These are phyloP conservation scores for Biscogniauxia sp. DNA, from an alignment of 2,329 filamentous ascomycete species.

Conservation along the genomic window DNA sequence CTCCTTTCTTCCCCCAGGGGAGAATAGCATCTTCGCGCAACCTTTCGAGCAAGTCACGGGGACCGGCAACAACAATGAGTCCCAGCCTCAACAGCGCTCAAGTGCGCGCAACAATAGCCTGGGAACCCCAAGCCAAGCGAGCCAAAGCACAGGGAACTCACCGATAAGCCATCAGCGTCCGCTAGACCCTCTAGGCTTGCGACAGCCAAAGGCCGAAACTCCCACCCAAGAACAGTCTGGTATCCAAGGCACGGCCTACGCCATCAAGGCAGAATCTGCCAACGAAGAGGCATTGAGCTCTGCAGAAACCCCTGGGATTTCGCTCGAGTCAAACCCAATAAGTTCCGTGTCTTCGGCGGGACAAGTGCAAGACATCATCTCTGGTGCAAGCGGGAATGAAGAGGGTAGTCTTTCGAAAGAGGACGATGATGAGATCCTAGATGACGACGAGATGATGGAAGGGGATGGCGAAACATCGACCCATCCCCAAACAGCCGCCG, in stretches of 20 bases:
- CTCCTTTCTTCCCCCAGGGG: slow-evolving; percentile 46
- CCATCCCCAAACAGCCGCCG: slow-evolving; percentile 38
- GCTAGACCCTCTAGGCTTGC: slow-evolving; percentile 41
- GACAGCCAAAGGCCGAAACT: slow-evolving; percentile 40
- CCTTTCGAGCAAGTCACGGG: slow-evolving; percentile 41
- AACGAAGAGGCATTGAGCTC: slow-evolving; percentile 41
- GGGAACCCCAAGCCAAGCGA: slow-evolving; percentile 62
- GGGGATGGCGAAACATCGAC: slow-evolving; percentile 40
- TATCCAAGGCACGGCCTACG: slow-evolving; percentile 32
- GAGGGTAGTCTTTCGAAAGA: slow-evolving; percentile 43
- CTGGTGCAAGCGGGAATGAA: slow-evolving; percentile 37
- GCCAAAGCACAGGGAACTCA: slow-evolving; percentile 28
- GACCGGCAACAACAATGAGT: slow-evolving; percentile 35
- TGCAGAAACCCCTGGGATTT: slow-evolving; percentile 38
- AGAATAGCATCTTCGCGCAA: slow-evolving; percentile 44
- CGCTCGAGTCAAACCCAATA: slow-evolving; percentile 40
- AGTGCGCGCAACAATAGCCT: slow-evolving; percentile 45
- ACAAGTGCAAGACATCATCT: slow-evolving; percentile 33
- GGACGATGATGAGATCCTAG: slow-evolving; percentile 50
- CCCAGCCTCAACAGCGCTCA: slow-evolving; percentile 35
- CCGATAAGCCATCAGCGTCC: slow-evolving; percentile 36
- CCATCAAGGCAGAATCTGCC: slow-evolving; percentile 37
- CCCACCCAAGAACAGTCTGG: slow-evolving; percentile 37
- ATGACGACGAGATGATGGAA: slow-evolving; percentile 56
- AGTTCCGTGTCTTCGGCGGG: slow-evolving; percentile 39